Evolutionary conservation across 768 basidiomycete species (phyloP).

Genomic region (Leccinum disarticulatum): DNA sequence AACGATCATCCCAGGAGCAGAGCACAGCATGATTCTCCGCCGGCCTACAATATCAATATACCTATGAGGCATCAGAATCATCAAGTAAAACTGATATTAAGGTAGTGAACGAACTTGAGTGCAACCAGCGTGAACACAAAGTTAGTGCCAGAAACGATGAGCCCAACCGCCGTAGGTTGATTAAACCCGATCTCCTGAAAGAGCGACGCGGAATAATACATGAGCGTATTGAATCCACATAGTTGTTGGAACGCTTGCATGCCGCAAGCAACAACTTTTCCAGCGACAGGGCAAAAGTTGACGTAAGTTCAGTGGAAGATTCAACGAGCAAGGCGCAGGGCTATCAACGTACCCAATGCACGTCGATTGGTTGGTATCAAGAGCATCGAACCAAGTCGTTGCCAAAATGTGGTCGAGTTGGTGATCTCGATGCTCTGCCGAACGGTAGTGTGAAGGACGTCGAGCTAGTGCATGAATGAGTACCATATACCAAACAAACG

Average conservation of each 20-base stretch:
- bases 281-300: too few relatives aligned
- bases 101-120: slow-evolving; percentile 44
- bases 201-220: slow-evolving; percentile 74
- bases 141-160: slow-evolving; percentile 77
- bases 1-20: slow-evolving; percentile 71
- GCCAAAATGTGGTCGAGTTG: slow-evolving; percentile 57
- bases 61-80: slow-evolving; percentile 3
- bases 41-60: slow-evolving; percentile 70
- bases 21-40: slow-evolving; percentile 66
- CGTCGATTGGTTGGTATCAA: slow-evolving; percentile 59
- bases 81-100: background rate
- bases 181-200: slow-evolving; percentile 81
- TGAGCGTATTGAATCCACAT: slow-evolving; percentile 81
- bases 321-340: background rate
- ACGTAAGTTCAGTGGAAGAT: background rate
- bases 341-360: slow-evolving; percentile 55
- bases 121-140: slow-evolving; percentile 78
- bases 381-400: slow-evolving; percentile 56
- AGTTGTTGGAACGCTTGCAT: slow-evolving; percentile 85
- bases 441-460: slow-evolving; percentile 59
- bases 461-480: slow-evolving; percentile 39
- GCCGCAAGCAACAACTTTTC: slow-evolving; percentile 69
- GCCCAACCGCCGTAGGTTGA: slow-evolving; percentile 78
- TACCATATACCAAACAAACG: background rate
- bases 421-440: slow-evolving; percentile 60